Evolutionary conservation across 805 yeast species (phyloP).

Genomic region (Lipomyces mesembrius): DNA sequence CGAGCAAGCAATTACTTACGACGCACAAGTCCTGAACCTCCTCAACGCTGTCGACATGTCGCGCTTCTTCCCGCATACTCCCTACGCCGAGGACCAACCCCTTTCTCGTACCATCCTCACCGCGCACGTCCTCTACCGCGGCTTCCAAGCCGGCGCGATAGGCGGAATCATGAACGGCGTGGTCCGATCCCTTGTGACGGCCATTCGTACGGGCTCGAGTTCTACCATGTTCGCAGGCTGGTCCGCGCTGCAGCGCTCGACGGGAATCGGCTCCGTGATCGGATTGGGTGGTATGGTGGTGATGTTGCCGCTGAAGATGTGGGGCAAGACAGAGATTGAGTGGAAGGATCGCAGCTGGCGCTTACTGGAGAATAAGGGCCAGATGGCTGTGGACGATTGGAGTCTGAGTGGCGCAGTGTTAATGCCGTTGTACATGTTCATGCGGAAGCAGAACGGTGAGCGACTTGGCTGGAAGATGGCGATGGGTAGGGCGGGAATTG

Average conservation of each 20-base stretch:
- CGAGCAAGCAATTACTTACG: background rate
- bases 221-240: background rate
- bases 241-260: background rate
- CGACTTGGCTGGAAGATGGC: background rate
- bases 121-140: background rate
- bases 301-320: background rate
- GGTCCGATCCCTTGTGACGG: background rate
- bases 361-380: slow-evolving; percentile 1
- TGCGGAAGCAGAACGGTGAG: background rate
- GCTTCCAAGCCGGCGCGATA: slow-evolving; percentile 2
- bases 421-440: background rate
- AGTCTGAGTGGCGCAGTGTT: background rate
- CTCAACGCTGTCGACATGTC: background rate
- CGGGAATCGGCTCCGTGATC: slow-evolving; percentile 1
- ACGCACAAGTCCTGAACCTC: background rate
- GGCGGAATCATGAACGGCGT: background rate
- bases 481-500: background rate
- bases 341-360: slow-evolving; percentile 8
- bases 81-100: slow-evolving; percentile 2
- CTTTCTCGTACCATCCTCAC: slow-evolving; percentile 1
- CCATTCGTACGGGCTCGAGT: background rate
- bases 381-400: slow-evolving; percentile 4
- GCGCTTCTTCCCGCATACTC: slow-evolving; percentile 7
- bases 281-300: background rate
- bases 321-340: background rate